These are phyloP conservation scores for Ceratobasidium sp. DNA, from an alignment of 1,284 basidiomycete genomes.

Conservation along the genomic window DNA sequence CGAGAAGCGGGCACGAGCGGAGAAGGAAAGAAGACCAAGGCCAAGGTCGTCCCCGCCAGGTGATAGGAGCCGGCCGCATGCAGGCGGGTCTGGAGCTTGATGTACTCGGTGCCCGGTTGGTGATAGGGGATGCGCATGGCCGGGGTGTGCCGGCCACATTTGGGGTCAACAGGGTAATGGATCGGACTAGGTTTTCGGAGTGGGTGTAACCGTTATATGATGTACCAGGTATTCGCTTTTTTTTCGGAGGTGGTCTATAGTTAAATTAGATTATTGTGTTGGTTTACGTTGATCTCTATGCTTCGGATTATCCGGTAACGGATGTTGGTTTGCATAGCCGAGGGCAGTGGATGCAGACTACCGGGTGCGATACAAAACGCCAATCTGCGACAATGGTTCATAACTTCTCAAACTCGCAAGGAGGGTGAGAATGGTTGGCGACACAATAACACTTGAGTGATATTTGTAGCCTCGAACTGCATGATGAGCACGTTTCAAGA, in stretches of 20 bases:
- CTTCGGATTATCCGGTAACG: not conserved
- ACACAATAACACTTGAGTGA: not conserved
- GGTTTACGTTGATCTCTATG: not conserved
- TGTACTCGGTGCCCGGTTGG: not conserved
- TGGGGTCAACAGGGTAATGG: not conserved
- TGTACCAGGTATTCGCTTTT: slow-evolving; percentile 15
- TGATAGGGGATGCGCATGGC: not conserved
- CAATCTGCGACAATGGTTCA: not conserved
- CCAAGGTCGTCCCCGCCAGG: slow-evolving; percentile 30
- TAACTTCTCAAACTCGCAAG: not conserved
- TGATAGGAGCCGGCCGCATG: slow-evolving; percentile 6
- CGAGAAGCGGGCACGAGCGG: not conserved
- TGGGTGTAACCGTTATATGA: slow-evolving; percentile 1
- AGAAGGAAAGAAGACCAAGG: slow-evolving; percentile 27
- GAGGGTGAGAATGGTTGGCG: not conserved
- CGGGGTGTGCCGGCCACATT: not conserved
- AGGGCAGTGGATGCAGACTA: too few species aligned
- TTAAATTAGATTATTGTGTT: not conserved
- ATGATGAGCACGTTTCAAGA: not conserved
- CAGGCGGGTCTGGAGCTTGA: not conserved
- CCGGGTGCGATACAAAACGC: too few species aligned
- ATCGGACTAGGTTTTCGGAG: not conserved
- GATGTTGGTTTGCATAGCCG: too few species aligned
- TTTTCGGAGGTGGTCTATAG: not conserved
- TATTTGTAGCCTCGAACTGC: not conserved